Conservation (phyloP, 2,329 filamentous ascomycete genomes). For the Alternaria ventricosa region DNA sequence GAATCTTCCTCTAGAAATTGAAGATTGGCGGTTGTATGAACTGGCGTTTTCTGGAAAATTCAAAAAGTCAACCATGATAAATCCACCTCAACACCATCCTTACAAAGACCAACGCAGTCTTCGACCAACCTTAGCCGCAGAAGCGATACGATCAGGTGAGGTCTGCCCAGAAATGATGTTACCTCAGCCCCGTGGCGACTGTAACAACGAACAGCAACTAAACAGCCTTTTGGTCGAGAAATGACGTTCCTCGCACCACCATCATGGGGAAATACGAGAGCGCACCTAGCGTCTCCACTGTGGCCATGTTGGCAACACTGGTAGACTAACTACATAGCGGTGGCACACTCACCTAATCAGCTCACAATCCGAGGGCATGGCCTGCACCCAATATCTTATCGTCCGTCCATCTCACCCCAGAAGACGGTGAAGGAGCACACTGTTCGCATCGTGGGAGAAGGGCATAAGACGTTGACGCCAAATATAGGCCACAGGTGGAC, state of each 20-base stretch:
- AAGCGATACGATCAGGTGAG: background rate
- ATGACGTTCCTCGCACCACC: background rate
- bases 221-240: background rate
- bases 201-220: background rate
- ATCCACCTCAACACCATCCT: background rate
- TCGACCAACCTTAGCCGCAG: background rate
- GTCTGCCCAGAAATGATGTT: background rate
- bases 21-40: background rate
- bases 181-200: background rate
- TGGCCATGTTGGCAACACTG: background rate
- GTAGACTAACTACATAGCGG: background rate
- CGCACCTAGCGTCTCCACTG: background rate
- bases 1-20: background rate
- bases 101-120: background rate
- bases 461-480: background rate
- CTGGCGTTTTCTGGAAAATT: background rate
- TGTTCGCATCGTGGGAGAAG: background rate
- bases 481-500: background rate
- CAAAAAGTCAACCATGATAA: background rate
- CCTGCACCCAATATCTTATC: background rate
- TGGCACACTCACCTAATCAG: background rate
- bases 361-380: no score
- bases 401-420: background rate
- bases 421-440: background rate
- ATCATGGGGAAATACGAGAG: background rate